Evolutionary conservation across 805 yeast species (phyloP), one percentile per base, ranked within the genome.

Genomic region (Candida vartiovaarae): DNA sequence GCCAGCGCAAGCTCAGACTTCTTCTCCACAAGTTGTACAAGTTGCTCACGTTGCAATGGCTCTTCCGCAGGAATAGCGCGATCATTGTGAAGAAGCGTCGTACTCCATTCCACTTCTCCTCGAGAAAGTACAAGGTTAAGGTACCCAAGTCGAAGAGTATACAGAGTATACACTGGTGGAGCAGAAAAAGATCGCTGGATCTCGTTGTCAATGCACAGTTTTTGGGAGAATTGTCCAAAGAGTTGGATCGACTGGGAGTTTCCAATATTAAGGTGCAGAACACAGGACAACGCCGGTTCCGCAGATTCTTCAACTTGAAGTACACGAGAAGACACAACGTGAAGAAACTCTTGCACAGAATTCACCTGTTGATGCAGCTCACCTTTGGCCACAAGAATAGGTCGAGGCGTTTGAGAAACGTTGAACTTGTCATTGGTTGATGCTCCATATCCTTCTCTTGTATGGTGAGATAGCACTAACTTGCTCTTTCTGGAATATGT

Each of bases 71-170:
- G 10, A 34, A 39, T 4, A 41, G 33, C 4, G 36, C 43, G 24
- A 39, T 55, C 10, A 36, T 49, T 11, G 40, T 54, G 31, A 50
- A 45, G 34, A 51, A 38, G 32, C 45, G 61, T 28, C 45, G 48
- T 35, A 50, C 47, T 7, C 60, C 60, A 6, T 54, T 58, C 42
- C 61, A 54, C 30, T 39, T 53, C 27, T 26, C 50, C 7, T 45
- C 51, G 3, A 43, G 54, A 20, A 47, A 48, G 36, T 58, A 54
- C 38, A 56, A 53, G 29, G 54, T 56, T 8, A 54, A 53, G 36
- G 39, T 39, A n/a, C 50, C 53, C 28, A 34, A 34, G 36, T 10
- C 9, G 5, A 20, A 20, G 28, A 36, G 36, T 30, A 26, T 40
- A 11, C 20, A 15, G 29, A 29, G 25, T n/a, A 25, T 6, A 34